Evolutionary conservation across 2,329 filamentous ascomycete genomes (phyloP), one percentile per base, ranked within the genome.

Genomic region (Colletotrichum australisinense): DNA sequence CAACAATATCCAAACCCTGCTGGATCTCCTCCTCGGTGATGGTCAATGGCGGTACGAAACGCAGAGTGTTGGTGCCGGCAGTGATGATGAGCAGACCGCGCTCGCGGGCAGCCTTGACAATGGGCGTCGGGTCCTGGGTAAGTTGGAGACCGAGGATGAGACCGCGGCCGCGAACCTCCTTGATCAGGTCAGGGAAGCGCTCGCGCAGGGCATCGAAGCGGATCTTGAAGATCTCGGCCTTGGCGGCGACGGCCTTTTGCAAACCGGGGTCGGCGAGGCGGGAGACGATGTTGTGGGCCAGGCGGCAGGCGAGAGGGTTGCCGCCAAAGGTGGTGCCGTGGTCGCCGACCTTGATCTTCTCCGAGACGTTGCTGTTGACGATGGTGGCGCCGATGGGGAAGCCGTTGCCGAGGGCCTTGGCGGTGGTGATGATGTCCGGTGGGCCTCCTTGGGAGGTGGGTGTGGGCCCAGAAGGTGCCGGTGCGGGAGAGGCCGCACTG

Each of bases 281-380:
- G 38, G 88, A 88, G 69, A 99, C 91, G 72, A 98, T 93, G 84
- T 98, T 91, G 81, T 97, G 94, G 8, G 94, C 97, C 9, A 98
- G 86, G 38, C 95, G 91, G 79, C 91, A 94, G 2, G 93, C 95
- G 52, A 98, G 88, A 8, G 95, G 95, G 85, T 98, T 98, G 53
- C 95, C 95, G 69, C 95, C 95, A 78, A 97, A 98, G 0, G 95
- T 98, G 19, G 95, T 98, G 63, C 95, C 95, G 83, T 98, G 95
- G 82, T 98, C 95, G 72, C 95, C 94, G 19, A 84, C 84, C 77
- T 84, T 82, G 76, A 86, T 86, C 79, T 84, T 86, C 30, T 84
- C 83, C 53, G 80, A 77, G 5, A 87, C 84, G 57, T 78, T 77
- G 64, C 79, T 77, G 19, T 83, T 86, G 28, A 87, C 84, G 28